Evolutionary conservation across 768 basidiomycete species (phyloP).

Genomic region (Panaeolus papilionaceus): DNA sequence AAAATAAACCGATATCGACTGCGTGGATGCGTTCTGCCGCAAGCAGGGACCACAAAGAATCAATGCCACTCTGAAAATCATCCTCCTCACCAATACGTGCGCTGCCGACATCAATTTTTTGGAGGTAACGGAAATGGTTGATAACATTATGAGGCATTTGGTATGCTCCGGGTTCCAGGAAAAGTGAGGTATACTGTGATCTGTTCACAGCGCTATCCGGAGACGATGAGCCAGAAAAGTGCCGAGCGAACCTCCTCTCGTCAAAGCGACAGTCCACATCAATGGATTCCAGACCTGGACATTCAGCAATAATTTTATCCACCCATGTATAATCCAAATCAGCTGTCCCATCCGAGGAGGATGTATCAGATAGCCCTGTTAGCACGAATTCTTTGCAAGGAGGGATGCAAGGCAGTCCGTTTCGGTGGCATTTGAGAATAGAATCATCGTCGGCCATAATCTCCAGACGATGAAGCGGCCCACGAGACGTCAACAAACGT

Average conservation of each 20-base stretch:
- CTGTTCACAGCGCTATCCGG: neutral
- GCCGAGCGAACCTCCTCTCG: neutral
- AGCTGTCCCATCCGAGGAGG: neutral
- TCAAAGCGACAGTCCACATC: neutral
- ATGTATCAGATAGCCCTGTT: neutral
- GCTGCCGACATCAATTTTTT: neutral
- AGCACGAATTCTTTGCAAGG: neutral
- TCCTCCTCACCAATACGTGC: neutral
- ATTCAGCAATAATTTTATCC: neutral
- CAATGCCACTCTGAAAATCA: neutral
- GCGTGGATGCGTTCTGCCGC: neutral
- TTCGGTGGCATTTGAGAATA: neutral
- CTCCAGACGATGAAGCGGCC: neutral
- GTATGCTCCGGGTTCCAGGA: neutral
- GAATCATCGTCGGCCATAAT: neutral
- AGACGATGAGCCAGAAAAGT: neutral
- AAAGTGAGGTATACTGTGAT: neutral
- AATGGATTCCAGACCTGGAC: neutral
- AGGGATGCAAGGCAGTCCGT: neutral
- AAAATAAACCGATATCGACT: neutral
- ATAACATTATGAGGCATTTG: neutral
- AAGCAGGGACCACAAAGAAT: conserved; percentile 1
- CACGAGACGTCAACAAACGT: neutral
- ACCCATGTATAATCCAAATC: neutral
- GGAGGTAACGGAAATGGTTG: neutral